Evolutionary conservation across 495 filamentous ascomycete genomes (phyloP), one percentile per base, ranked within the genome.

Genomic region (Penicillium malachiteum): DNA sequence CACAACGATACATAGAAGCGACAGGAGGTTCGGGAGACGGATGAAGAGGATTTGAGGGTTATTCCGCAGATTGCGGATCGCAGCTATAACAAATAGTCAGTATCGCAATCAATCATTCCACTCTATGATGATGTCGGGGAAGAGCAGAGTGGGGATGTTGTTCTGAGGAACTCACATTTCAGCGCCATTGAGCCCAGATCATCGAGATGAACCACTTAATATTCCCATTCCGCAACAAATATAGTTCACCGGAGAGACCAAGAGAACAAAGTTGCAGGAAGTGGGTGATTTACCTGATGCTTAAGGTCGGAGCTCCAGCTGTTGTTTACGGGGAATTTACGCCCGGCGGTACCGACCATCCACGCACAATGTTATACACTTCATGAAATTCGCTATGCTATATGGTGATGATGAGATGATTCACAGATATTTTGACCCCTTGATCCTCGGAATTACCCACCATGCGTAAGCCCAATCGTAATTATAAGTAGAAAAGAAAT

Each of bases 1-100:
- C 66, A 96, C 82, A 34, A 96, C 48, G 59, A 97, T 85, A 71
- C 87, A 96, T n/a, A 96, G 70, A 43, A 90, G 78, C 16, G 94
- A 97, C 9, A 97, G 57, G 10, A 76, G 42, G 46, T 72, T 66
- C 16, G 75, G 74, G 16, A 78, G 60, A 37, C 70, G 70, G 10
- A 70, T 66, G 57, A 70, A 75, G 33, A 78, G 67, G 37, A 77
- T 54, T 13, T 71, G 60, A 30, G 71, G 74, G 34, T 78, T 74
- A 52, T 62, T 71, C 69, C 74, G 74, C 68, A 75, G 55, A 31
- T 74, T 74, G 70, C 71, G 74, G 71, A 77, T 65, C 55, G 67
- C 56, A 51, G 72, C 72, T 75, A 49, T 49, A 52, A 66, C 58
- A 56, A 26, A 56, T 62, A 57, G 66, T 60, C 51, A 58, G 57